Conservation (phyloP, 2,329 filamentous ascomycete genomes). For the Delphinella strobiligena region DNA sequence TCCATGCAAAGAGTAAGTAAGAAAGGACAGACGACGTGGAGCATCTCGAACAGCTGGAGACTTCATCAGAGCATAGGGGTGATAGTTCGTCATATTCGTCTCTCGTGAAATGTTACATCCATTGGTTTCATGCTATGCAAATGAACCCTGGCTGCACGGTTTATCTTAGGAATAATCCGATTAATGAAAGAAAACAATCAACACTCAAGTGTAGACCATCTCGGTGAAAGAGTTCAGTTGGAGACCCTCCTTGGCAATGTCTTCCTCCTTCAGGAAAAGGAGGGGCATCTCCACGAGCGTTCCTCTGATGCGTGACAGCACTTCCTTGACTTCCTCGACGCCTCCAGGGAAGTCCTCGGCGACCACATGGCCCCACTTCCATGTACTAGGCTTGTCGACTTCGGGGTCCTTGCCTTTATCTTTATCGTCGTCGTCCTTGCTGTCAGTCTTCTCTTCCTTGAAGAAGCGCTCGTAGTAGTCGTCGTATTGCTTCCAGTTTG, state of each 20-base stretch:
- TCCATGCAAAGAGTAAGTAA: too few species aligned
- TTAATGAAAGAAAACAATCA: too few species aligned
- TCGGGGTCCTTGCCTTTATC: constrained; percentile 23
- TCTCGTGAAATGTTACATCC: too few species aligned
- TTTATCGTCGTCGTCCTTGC: constrained; percentile 28
- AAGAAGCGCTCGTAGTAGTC: constrained; percentile 59
- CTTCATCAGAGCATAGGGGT: too few species aligned
- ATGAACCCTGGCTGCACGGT: too few species aligned
- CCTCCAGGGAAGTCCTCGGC: constrained; percentile 35
- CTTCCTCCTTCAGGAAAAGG: constrained; percentile 71
- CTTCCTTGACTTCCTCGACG: constrained; percentile 44
- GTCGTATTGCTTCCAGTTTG: constrained; percentile 62
- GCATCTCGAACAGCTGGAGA: too few species aligned
- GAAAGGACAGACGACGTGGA: too few species aligned
- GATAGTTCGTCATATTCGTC: too few species aligned
- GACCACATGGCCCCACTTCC: constrained; percentile 80
- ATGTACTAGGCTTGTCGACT: constrained; percentile 37
- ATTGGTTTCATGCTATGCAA: too few species aligned
- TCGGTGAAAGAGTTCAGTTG: constrained; percentile 39
- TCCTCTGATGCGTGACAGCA: constrained; percentile 58
- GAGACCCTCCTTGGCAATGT: constrained; percentile 75
- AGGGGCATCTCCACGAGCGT: constrained; percentile 73
- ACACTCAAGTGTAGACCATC: constrained; percentile 26
- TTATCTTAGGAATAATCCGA: too few species aligned
- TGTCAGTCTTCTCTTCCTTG: constrained; percentile 30